These are phyloP conservation scores for Malus sieversii DNA, from an alignment of 306 rosid genomes.

Conservation along the genomic window DNA sequence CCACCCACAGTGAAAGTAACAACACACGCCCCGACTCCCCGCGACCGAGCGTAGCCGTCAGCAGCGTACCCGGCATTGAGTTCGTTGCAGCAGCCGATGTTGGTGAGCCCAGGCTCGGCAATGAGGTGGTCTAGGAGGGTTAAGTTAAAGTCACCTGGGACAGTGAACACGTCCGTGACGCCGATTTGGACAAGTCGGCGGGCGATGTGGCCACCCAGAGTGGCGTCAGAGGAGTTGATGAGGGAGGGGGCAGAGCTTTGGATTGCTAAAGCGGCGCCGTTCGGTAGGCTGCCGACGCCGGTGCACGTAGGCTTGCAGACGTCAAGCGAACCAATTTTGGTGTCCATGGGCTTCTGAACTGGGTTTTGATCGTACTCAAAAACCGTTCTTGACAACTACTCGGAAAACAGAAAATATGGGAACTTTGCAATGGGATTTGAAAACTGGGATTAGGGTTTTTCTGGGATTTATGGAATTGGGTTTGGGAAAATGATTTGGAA, in stretches of 20 bases:
- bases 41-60: constrained; percentile 74
- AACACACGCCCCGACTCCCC: constrained; percentile 90
- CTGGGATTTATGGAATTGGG: background rate
- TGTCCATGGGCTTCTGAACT: constrained; percentile 34
- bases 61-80: constrained; percentile 95
- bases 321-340: constrained; percentile 44
- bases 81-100: constrained; percentile 83
- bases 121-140: constrained; percentile 71
- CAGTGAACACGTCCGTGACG: constrained; percentile 73
- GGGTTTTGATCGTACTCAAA: background rate
- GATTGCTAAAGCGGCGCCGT: constrained; percentile 11
- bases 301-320: constrained; percentile 19
- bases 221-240: constrained; percentile 30
- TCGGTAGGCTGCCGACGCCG: constrained; percentile 33
- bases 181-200: constrained; percentile 73
- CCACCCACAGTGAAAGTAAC: constrained; percentile 89
- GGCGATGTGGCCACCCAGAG: constrained; percentile 80
- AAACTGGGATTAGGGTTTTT: background rate
- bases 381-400: background rate
- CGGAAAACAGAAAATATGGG: background rate
- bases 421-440: background rate
- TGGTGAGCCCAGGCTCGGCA: constrained; percentile 55
- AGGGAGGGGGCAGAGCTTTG: constrained; percentile 12
- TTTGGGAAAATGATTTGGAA: background rate
- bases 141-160: constrained; percentile 90